Evolutionary conservation across 2,329 filamentous ascomycete genomes (phyloP).

Genomic region (Verticillium isaacii): DNA sequence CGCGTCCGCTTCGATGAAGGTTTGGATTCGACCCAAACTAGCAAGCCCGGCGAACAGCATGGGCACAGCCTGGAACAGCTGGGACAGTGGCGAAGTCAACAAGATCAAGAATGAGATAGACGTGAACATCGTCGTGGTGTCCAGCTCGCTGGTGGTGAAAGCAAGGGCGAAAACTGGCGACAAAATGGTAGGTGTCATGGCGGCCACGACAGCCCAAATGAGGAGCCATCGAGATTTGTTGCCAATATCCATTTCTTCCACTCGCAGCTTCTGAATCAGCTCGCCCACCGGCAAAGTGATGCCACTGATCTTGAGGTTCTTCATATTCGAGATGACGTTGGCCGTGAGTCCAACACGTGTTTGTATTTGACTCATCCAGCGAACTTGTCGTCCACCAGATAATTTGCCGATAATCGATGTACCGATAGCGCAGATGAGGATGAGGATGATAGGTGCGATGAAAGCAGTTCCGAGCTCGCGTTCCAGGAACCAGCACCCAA

Average conservation of each 20-base stretch:
- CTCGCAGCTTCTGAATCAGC: slow-evolving; percentile 16
- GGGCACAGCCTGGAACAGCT: slow-evolving; percentile 27
- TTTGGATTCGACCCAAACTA: slow-evolving; percentile 8
- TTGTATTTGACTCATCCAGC: slow-evolving; percentile 25
- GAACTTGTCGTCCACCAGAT: slow-evolving; percentile 17
- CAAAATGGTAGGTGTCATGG: slow-evolving; percentile 28
- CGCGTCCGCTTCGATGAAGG: slow-evolving; percentile 16
- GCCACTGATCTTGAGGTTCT: slow-evolving; percentile 22
- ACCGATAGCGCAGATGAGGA: slow-evolving; percentile 16
- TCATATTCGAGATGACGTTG: slow-evolving; percentile 20
- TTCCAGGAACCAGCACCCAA: slow-evolving; percentile 27
- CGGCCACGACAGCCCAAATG: slow-evolving; percentile 20
- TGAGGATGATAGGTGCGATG: slow-evolving; percentile 23
- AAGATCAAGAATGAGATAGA: slow-evolving; percentile 28
- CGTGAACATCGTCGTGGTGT: slow-evolving; percentile 22
- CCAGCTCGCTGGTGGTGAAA: slow-evolving; percentile 15
- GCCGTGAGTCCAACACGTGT: slow-evolving; percentile 19
- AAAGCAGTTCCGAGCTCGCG: slow-evolving; percentile 24
- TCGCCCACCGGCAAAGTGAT: slow-evolving; percentile 19
- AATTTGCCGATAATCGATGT: slow-evolving; percentile 11
- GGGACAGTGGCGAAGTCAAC: slow-evolving; percentile 23
- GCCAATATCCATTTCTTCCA: slow-evolving; percentile 17
- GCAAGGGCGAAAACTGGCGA: slow-evolving; percentile 28
- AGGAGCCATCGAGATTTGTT: slow-evolving; percentile 17
- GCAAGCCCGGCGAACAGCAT: slow-evolving; percentile 21